phyloP scores from a whole-genome alignment of 208 protist species.

The Phytomonas francai region DNA sequence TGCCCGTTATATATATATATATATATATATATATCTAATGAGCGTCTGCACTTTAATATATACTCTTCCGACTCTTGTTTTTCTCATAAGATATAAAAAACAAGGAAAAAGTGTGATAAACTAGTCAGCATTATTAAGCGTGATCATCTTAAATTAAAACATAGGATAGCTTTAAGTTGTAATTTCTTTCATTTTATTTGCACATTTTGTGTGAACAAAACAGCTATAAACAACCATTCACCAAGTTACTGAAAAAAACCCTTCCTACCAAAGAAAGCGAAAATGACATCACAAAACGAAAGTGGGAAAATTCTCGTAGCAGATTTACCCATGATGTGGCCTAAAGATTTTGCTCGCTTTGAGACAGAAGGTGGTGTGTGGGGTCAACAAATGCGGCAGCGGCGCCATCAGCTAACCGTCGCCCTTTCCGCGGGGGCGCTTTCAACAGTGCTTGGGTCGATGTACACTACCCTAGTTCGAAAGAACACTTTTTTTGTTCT shows the following conservation, averaged over 20 bases:
- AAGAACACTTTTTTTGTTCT: slow-evolving; percentile 77
- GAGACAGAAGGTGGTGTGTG: slow-evolving; percentile 80
- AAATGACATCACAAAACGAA: slow-evolving; percentile 15
- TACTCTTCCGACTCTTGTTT: neutral
- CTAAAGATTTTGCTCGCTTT: slow-evolving; percentile 69
- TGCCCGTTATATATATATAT: slow-evolving; percentile 5
- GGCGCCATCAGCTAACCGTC: slow-evolving; percentile 74
- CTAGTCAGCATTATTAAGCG: neutral
- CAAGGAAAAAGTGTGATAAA: neutral
- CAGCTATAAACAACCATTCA: neutral
- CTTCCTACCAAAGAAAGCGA: slow-evolving; percentile 2
- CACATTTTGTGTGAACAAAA: slow-evolving; percentile 3
- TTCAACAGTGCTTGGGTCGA: slow-evolving; percentile 44
- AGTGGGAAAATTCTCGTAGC: slow-evolving; percentile 58
- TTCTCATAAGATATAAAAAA: neutral
- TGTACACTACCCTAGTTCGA: slow-evolving; percentile 50
- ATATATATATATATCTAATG: slow-evolving; percentile 8
- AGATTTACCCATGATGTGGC: slow-evolving; percentile 86
- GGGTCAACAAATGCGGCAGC: slow-evolving; percentile 70
- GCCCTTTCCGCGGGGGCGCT: slow-evolving; percentile 25
- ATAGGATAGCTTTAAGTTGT: neutral
- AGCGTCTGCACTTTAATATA: slow-evolving; percentile 4
- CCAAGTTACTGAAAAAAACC: slow-evolving; percentile 1
- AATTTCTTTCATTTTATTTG: slow-evolving; percentile 3
- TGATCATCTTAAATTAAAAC: neutral